phyloP scores from a whole-genome alignment of 805 yeast genomes.

The Candida insectalens region DNA sequence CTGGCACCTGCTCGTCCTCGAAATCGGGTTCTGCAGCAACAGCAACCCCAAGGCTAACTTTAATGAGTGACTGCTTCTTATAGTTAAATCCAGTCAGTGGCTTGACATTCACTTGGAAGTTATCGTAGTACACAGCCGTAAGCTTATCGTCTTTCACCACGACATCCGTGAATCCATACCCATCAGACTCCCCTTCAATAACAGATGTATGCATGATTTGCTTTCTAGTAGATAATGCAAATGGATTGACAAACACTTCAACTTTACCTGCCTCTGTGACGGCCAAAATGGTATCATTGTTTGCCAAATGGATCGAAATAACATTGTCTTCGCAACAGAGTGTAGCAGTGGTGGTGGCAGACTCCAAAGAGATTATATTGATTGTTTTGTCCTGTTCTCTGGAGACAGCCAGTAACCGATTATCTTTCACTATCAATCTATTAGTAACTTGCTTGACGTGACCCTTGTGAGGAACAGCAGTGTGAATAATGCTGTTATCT shows the following conservation, averaged over 20 bases:
- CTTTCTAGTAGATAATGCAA: conserved; percentile 11
- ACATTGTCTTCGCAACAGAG: conserved; percentile 26
- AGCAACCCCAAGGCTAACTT: conserved; percentile 8
- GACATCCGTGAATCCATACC: conserved; percentile 4
- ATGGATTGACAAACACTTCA: conserved; percentile 18
- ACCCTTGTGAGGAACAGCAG: conserved; percentile 23
- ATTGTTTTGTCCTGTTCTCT: conserved; percentile 22
- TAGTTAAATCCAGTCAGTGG: conserved; percentile 24
- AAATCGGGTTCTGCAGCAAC: conserved; percentile 14
- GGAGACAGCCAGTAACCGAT: conserved; percentile 27
- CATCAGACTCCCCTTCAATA: conserved; percentile 8
- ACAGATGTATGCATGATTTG: conserved; percentile 8
- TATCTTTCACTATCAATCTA: conserved; percentile 24
- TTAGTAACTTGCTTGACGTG: conserved; percentile 24
- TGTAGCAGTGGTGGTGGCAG: conserved; percentile 21
- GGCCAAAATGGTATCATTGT: conserved; percentile 17
- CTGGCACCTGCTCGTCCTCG: conserved; percentile 7
- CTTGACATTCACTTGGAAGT: conserved; percentile 14
- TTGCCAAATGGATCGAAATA: conserved; percentile 14
- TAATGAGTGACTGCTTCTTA: too few relatives aligned
- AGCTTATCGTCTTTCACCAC: conserved; percentile 4
- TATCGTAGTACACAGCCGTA: conserved; percentile 21
- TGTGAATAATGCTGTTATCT: conserved; percentile 12
- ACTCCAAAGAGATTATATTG: conserved; percentile 24
- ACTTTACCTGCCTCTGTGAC: conserved; percentile 22